phyloP scores from a whole-genome alignment of 2,329 filamentous ascomycete species.

The Endoconidiophora laricicola region DNA sequence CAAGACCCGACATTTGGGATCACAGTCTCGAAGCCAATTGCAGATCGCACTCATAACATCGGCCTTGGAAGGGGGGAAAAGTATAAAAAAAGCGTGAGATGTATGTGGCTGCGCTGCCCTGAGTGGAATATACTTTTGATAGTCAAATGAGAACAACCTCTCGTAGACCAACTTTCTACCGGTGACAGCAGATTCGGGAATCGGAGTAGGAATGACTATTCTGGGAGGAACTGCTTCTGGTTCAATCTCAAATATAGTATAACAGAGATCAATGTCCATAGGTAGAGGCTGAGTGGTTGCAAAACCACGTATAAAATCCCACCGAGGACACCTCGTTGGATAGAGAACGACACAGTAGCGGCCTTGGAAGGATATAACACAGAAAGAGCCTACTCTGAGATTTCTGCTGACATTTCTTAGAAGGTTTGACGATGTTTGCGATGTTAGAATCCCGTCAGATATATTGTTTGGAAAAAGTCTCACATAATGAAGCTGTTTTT shows the following conservation, averaged over 20 bases:
- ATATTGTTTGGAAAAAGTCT: conserved; percentile 2
- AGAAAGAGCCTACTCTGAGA: conserved; percentile 22
- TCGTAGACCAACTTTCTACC: conserved; percentile 17
- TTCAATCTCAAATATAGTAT: conserved; percentile 22
- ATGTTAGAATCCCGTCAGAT: conserved; percentile 12
- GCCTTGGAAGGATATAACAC: conserved; percentile 20
- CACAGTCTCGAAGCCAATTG: conserved; percentile 27
- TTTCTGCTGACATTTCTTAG: conserved; percentile 20
- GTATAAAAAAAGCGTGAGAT: conserved; percentile 28
- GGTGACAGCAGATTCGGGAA: background rate
- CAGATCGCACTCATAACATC: conserved; percentile 24
- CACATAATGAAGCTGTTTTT: background rate
- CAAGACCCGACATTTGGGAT: conserved; percentile 26
- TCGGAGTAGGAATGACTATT: background rate
- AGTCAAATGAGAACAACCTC: conserved; percentile 20
- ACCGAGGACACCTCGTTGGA: conserved; percentile 22
- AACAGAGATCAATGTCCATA: conserved; percentile 18
- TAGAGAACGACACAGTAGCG: conserved; percentile 24
- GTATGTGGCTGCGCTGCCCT: conserved; percentile 5
- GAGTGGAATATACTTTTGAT: conserved; percentile 18
- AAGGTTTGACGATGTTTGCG: conserved; percentile 2
- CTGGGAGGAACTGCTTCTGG: conserved; percentile 5
- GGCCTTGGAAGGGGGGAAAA: conserved; percentile 27
- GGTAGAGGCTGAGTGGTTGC: conserved; percentile 10
- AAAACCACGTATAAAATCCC: conserved; percentile 16